Conservation (phyloP, 768 basidiomycete genomes). For the Astraeus odoratus region DNA sequence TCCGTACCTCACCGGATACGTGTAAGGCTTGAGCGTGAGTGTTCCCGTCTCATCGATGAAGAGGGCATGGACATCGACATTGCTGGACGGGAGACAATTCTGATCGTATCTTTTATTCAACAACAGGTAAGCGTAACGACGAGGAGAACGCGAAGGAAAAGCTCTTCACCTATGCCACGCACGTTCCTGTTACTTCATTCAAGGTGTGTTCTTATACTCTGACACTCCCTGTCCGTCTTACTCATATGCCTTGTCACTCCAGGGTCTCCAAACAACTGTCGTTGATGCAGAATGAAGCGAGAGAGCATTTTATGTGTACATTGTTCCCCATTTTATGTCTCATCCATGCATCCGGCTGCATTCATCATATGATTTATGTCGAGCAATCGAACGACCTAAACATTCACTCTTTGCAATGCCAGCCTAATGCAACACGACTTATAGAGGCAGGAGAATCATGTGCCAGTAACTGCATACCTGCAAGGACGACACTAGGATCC, state of each 20-base stretch:
- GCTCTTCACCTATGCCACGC: constrained; percentile 85
- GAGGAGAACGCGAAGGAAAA: constrained; percentile 75
- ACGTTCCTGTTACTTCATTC: constrained; percentile 73
- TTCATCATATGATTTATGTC: constrained; percentile 22
- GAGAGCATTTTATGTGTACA: constrained; percentile 13
- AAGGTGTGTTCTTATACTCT: constrained; percentile 68
- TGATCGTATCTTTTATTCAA: constrained; percentile 1
- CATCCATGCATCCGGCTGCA: constrained; percentile 20
- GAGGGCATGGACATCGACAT: too few species aligned
- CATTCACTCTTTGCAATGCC: too few species aligned
- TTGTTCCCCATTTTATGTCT: constrained; percentile 9
- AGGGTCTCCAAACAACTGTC: constrained; percentile 82
- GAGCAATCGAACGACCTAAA: constrained; percentile 15
- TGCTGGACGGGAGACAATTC: not conserved
- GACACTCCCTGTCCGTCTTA: not conserved
- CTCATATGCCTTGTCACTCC: constrained; percentile 10
- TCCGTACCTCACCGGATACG: constrained; percentile 87
- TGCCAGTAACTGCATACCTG: too few species aligned
- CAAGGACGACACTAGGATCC: too few species aligned
- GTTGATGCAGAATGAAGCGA: constrained; percentile 76
- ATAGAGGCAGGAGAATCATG: too few species aligned
- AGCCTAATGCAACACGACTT: too few species aligned
- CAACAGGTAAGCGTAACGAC: constrained; percentile 79
- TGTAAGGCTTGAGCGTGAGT: constrained; percentile 88
- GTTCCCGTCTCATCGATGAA: not conserved